A percentile compares a stretch with the other conserved stretches of the same genome.
These are phyloP conservation scores for Kurtzmaniella natalensis DNA, from an alignment of 1,139 yeast genomes.

Conservation along the genomic window DNA sequence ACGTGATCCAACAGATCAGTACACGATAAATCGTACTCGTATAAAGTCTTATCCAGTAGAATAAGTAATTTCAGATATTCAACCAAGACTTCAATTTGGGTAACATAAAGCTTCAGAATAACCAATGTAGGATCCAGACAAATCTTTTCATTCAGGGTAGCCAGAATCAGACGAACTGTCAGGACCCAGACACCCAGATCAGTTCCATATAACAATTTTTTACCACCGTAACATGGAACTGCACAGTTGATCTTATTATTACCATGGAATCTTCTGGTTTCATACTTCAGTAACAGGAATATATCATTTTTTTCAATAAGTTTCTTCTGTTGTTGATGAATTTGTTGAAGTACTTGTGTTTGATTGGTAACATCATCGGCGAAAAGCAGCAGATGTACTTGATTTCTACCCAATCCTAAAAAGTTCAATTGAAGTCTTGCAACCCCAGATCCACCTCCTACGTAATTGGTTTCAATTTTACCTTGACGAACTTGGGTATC, in stretches of 20 bases:
- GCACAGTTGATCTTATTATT: constrained; percentile 84
- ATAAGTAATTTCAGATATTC: constrained; percentile 84
- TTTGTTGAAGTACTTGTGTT: constrained; percentile 74
- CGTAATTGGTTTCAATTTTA: constrained; percentile 19
- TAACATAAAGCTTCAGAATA: constrained; percentile 70
- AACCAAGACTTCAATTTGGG: constrained; percentile 88
- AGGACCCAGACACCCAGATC: constrained; percentile 88
- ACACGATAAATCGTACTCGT: constrained; percentile 72
- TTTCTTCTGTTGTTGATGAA: constrained; percentile 73
- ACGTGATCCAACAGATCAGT: constrained; percentile 65
- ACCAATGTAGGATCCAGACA: constrained; percentile 78
- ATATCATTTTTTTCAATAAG: constrained; percentile 72
- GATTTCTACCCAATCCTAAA: constrained; percentile 42
- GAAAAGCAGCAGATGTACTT: constrained; percentile 40
- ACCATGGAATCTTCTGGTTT: constrained; percentile 66
- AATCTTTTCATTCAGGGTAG: constrained; percentile 42
- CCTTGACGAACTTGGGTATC: constrained; percentile 29
- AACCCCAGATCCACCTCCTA: constrained; percentile 2
- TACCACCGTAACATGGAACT: constrained; percentile 92
- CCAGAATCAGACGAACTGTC: constrained; percentile 46
- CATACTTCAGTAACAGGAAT: constrained; percentile 70
- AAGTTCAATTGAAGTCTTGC: constrained; percentile 46
- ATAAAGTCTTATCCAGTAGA: constrained; percentile 75
- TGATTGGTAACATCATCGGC: constrained; percentile 60
- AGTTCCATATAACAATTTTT: constrained; percentile 85